These are phyloP conservation scores for Globisporangium alternatum DNA, from an alignment of 352 stramenopile genomes.

Conservation along the genomic window DNA sequence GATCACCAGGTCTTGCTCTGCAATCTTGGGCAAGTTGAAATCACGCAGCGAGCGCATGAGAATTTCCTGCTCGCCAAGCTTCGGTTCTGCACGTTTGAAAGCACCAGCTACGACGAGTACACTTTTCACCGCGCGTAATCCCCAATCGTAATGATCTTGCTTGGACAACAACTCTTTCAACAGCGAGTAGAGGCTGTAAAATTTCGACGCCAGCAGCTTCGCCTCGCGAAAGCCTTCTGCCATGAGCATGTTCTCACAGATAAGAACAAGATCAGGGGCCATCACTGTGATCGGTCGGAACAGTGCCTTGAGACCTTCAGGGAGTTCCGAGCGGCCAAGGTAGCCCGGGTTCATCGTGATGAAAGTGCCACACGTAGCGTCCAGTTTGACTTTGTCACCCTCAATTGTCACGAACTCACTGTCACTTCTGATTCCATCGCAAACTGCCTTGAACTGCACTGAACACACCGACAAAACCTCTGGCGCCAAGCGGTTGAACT, in stretches of 20 bases:
- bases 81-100: constrained; percentile 92
- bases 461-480: constrained; percentile 92
- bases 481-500: constrained; percentile 93
- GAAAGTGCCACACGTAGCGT: constrained; percentile 91
- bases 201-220: constrained; percentile 93
- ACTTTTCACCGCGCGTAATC: constrained; percentile 92
- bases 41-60: constrained; percentile 94
- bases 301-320: constrained; percentile 93
- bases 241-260: constrained; percentile 98
- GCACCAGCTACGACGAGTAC: constrained; percentile 92
- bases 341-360: constrained; percentile 98
- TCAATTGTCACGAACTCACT: constrained; percentile 88
- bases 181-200: constrained; percentile 93
- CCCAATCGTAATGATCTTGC: constrained; percentile 96
- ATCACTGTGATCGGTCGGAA: constrained; percentile 96
- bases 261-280: constrained; percentile 94
- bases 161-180: constrained; percentile 92
- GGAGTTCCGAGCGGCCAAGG: constrained; percentile 90
- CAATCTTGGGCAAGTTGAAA: constrained; percentile 97
- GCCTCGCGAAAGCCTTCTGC: constrained; percentile 92
- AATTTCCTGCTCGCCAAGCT: constrained; percentile 90
- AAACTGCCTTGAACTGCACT: constrained; percentile 94
- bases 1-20: constrained; percentile 90
- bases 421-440: constrained; percentile 90
- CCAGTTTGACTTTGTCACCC: constrained; percentile 86